Percentiles rank a stretch among this genome's conserved stretches.
Conservation (phyloP, 768 basidiomycete species). For the Kwoniella sp. region DNA sequence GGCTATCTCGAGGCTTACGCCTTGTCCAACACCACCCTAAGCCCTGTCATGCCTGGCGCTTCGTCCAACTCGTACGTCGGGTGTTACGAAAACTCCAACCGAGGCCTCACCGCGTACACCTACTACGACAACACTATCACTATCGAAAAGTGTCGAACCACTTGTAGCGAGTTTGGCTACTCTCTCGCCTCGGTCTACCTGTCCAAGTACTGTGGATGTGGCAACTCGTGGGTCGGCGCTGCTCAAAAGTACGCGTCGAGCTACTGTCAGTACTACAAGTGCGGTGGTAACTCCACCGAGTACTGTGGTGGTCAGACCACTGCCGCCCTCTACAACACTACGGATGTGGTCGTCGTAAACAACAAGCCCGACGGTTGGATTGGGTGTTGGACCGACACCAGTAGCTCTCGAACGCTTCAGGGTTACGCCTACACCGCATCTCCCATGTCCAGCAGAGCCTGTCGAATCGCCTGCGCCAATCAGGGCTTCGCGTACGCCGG, state of each 20-base stretch:
- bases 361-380: constrained; percentile 25
- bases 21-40: constrained; percentile 5
- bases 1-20: constrained; percentile 25
- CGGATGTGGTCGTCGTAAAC: constrained; percentile 8
- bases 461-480: constrained; percentile 32
- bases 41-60: constrained; percentile 17
- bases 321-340: constrained; percentile 30
- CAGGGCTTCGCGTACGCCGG: constrained; percentile 31
- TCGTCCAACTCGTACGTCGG: constrained; percentile 22
- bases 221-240: constrained; percentile 24
- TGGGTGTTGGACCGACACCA: constrained; percentile 24
- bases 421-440: constrained; percentile 29
- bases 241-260: constrained; percentile 21
- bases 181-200: constrained; percentile 27
- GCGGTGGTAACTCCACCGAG: constrained; percentile 42
- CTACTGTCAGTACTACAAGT: constrained; percentile 35
- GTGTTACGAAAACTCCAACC: constrained; percentile 30
- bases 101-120: constrained; percentile 28
- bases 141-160: constrained; percentile 25
- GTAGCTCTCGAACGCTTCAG: constrained; percentile 6
- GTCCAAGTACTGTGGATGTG: constrained; percentile 37
- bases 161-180: constrained; percentile 35
- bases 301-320: constrained; percentile 38
- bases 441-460: constrained; percentile 34
- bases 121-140: constrained; percentile 29